Percentiles rank a stretch among this genome's conserved stretches.
These are phyloP conservation scores for Cladorrhinum sp. DNA, from an alignment of 2,329 filamentous ascomycete genomes.

Conservation along the genomic window DNA sequence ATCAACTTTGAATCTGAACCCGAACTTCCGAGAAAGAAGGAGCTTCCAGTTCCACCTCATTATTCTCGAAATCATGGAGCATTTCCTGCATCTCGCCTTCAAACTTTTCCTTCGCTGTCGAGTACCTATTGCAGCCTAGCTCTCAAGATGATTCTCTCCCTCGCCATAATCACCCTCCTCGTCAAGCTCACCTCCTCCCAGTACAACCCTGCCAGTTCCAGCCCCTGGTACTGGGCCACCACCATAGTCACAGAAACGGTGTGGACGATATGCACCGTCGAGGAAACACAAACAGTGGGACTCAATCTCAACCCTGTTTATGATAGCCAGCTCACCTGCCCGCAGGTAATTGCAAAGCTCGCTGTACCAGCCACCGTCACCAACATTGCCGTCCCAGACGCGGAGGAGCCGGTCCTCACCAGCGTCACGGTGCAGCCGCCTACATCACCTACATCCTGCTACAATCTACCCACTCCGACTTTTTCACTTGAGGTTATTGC, in stretches of 20 bases:
- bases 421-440: conserved; percentile 25
- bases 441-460: conserved; percentile 27
- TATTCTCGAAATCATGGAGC: not conserved
- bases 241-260: conserved; percentile 17
- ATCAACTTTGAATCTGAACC: not conserved
- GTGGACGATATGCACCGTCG: conserved; percentile 13
- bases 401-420: conserved; percentile 12
- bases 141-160: not conserved
- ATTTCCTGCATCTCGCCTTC: not conserved
- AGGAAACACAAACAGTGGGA: conserved; percentile 14
- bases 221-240: conserved; percentile 14
- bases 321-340: not conserved
- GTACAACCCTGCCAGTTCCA: not conserved
- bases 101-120: not conserved
- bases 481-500: conserved; percentile 23
- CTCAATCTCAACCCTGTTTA: not conserved
- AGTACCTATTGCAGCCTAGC: not conserved
- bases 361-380: conserved; percentile 4
- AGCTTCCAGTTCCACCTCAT: not conserved
- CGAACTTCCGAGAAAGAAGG: not conserved
- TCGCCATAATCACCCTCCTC: not conserved
- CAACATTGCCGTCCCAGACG: conserved; percentile 15
- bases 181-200: not conserved
- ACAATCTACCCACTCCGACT: conserved; percentile 22
- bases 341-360: conserved; percentile 8